Evolutionary conservation across 345 rosid species (phyloP).

Genomic region (Rhodamnia rubescens): DNA sequence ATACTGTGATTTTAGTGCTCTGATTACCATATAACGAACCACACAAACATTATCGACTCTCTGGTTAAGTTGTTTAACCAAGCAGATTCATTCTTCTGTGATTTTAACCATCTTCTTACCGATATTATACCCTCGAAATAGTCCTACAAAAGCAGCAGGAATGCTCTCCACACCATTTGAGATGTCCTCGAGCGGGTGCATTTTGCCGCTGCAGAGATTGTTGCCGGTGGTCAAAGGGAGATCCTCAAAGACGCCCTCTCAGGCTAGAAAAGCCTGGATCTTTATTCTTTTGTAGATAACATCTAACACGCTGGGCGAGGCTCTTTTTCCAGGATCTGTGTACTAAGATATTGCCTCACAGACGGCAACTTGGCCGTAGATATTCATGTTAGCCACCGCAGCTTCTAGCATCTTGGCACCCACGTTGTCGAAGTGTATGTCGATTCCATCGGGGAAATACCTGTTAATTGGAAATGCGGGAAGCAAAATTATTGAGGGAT

Average conservation of each 20-base stretch:
- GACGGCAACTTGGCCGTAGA: conserved; percentile 32
- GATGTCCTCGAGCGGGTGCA: conserved; percentile 27
- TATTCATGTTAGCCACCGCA: conserved; percentile 38
- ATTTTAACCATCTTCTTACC: not conserved
- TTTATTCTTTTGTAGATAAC: conserved; percentile 37
- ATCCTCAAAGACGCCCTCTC: conserved; percentile 17
- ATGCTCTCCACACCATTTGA: conserved; percentile 35
- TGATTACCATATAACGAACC: not conserved
- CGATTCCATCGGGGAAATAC: conserved; percentile 45
- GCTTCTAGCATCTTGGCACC: conserved; percentile 49
- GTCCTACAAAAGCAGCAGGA: conserved; percentile 32
- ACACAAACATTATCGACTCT: not conserved
- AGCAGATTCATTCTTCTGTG: not conserved
- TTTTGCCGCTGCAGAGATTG: conserved; percentile 13
- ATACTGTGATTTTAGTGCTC: not conserved
- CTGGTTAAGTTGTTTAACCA: not conserved
- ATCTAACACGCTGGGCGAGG: conserved; percentile 31
- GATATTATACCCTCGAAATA: conserved; percentile 21
- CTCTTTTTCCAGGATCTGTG: conserved; percentile 9
- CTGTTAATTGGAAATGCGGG: not conserved
- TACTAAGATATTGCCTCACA: conserved; percentile 46
- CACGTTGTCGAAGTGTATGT: conserved; percentile 54
- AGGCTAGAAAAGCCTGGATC: conserved; percentile 35
- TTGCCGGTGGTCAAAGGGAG: conserved; percentile 26
- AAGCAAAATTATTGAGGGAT: not conserved